Evolutionary conservation across 2,329 filamentous ascomycete species (phyloP), one percentile per base, ranked within the genome.

Genomic region (Trichoderma arundinaceum): DNA sequence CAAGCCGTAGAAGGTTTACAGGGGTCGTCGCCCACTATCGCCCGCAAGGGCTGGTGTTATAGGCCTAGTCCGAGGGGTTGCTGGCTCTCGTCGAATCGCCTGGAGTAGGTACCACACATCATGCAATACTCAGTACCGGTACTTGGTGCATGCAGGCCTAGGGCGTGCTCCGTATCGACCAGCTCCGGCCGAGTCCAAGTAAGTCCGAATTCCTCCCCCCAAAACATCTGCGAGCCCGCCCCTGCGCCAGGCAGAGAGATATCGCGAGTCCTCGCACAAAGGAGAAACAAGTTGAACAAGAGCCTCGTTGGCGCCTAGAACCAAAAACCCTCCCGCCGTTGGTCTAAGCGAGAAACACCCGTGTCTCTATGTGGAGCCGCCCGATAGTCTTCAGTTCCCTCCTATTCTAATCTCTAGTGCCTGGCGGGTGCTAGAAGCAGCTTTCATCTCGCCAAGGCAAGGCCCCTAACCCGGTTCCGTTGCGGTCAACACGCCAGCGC

Each of bases 341-440:
- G 22, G 22, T 9, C 19, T 63, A 38, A 63, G 59, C 59, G 59
- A 63, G 49, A 63, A 54, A 46, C 57, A 49, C 46, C 49, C 59
- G 32, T 54, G 38, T 46, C 49, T 5, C 46, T 32, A 19, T 6
- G 44, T 58, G 54, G 54, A 32, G 28, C 54, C 13, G 22, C 22
- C 22, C 22, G 22, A 28, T 28, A 28, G 22, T 28, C 22, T 28
- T 28, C 22, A 3, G 4, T 28, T 28, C 22, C 22, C 35, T 54
- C 59, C 59, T 63, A 63, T 63, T 60, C 57, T 19, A 39, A 38
- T 38, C 46, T 51, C 35, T 39, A 51, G 57, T 32, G 57, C 43
- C 6, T 28, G 4, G 22, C 22, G 22, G 22, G 22, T 28, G 22
- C 22, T n/a, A 60, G 43, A 43, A 28, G 39, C 39, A 19, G 17